Base-by-base conservation (phyloP, 768 basidiomycete genomes). In the Rhizopogon roseolus region DNA sequence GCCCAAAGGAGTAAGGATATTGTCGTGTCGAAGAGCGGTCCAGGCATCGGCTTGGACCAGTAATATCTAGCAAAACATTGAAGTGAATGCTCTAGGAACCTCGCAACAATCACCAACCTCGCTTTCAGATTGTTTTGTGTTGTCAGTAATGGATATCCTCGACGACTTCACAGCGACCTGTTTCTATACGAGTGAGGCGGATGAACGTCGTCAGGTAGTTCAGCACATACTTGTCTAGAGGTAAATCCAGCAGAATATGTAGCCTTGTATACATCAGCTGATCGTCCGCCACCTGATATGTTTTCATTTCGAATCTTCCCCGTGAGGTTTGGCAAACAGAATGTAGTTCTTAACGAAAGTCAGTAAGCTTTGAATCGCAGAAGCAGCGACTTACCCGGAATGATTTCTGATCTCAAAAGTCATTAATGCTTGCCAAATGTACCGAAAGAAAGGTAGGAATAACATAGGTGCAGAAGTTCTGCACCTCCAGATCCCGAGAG, bases 1-100 rank as follows among this genome's bases (percentile, higher is more conserved):
- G 16, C 65, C 65, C 44, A 56, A 53, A 13, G 65, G 53, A 2
- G 48, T 57, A 5, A 66, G 41, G 8, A 66, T 43, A 38, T 62
- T 52, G 6, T 53, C 43, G 46, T 66, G 64, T 9, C 4, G 14
- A 13, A 36, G 22, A 14, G 34, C 9, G 13, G 34, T 36, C 46
- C 46, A 48, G 8, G 19, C 14, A 10, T 22, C 4, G 8, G 19
- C 46, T 22, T 19, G 19, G 5, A 16, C 3, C 14, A 48, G 34
- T 48, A 48, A 16, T 19, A 36, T 39, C 43, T 51, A 49, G 19
- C 6, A 28, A 11, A 5, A 28, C 10, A 17, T 9, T 8, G 2
- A 50, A 3, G 29, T 27, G 5, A 32, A 49, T 49, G 14, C 17
- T 10, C 36, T 50, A 51, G 8, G 8, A 17, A 25, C 5, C 17